Percentiles rank a stretch among this genome's conserved stretches.
phyloP scores from a whole-genome alignment of 1,284 basidiomycete genomes.

The Coriolopsis trogii region DNA sequence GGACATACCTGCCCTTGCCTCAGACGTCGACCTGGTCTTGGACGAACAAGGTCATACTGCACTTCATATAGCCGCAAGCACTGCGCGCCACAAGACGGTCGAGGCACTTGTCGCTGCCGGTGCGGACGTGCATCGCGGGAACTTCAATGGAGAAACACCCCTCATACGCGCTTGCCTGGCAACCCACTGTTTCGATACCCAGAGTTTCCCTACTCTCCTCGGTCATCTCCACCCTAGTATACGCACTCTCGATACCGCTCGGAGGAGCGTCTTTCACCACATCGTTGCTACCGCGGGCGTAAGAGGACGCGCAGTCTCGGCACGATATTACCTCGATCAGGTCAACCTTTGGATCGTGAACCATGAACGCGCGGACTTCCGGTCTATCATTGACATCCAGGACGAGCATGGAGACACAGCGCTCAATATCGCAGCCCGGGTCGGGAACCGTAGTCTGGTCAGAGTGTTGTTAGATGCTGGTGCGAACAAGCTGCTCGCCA shows the following conservation, averaged over 20 bases:
- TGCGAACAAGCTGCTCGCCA: slow-evolving; percentile 89
- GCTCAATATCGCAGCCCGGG: slow-evolving; percentile 91
- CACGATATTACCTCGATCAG: slow-evolving; percentile 92
- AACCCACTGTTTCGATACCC: slow-evolving; percentile 84
- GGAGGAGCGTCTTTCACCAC: slow-evolving; percentile 93
- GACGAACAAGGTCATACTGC: slow-evolving; percentile 97
- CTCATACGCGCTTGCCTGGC: slow-evolving; percentile 92
- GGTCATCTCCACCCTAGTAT: slow-evolving; percentile 71
- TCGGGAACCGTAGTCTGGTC: slow-evolving; percentile 90
- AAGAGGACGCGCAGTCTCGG: slow-evolving; percentile 82
- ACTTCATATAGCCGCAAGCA: slow-evolving; percentile 90
- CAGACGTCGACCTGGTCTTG: slow-evolving; percentile 79
- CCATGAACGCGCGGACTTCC: slow-evolving; percentile 73
- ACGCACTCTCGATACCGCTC: slow-evolving; percentile 89
- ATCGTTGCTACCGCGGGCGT: slow-evolving; percentile 90
- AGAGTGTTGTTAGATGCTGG: slow-evolving; percentile 90
- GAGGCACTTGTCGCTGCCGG: slow-evolving; percentile 72
- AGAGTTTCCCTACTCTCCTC: slow-evolving; percentile 76
- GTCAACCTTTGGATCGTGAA: slow-evolving; percentile 85
- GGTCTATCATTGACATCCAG: slow-evolving; percentile 86
- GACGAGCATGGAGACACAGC: slow-evolving; percentile 98
- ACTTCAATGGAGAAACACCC: slow-evolving; percentile 93
- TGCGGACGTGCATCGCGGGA: slow-evolving; percentile 88
- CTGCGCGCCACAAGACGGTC: slow-evolving; percentile 73
- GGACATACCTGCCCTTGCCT: slow-evolving; percentile 41